Evolutionary conservation across 768 basidiomycete species (phyloP), one percentile per base, ranked within the genome.

Genomic region (Steccherinum ochraceum): DNA sequence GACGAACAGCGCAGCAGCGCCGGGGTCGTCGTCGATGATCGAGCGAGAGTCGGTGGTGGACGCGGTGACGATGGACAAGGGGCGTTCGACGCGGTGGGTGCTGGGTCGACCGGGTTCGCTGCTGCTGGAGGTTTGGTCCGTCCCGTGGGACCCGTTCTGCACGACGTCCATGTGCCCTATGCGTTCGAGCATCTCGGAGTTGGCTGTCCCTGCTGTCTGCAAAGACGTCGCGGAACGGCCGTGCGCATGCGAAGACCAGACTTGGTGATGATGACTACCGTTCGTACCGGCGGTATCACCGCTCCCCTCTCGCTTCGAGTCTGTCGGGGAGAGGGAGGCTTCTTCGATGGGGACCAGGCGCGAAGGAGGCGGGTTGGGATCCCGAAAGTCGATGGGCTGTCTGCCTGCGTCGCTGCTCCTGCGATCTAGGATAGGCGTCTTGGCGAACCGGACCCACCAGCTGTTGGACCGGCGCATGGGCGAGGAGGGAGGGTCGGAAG

Each of bases 361-460:
- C 0, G 71, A 53, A 45, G 90, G 90, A 3, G 80, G 79, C 1
- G 89, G 87, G 47, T 83, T 82, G 0, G 92, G 91, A 66, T 94
- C 91, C 19, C 87, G 78, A 60, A 93, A 79, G 19, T 89, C 83
- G 11, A 61, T 58, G 61, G 50, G 67, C 44, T 52, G 42, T 3
- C 54, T 46, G 57, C 52, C 54, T 39, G 56, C 67, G 49, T 72
- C 71, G 57, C 74, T 80, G 11, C 67, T 53, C 21, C 73, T 71
- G 39, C 81, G 75, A 55, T 87, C 86, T 23, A 86, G 72, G 46
- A 88, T 70, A 26, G 80, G 77, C 16, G 81, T 77, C 49, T 78
- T 79, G 12, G 86, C 72, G 59, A 93, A 83, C 2, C 86, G 81
- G 7, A 74, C 67, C 84, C 89, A 93, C 86, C 89, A 90, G 11